Conservation (phyloP, 768 basidiomycete species). For the Pleurotus platypus region DNA sequence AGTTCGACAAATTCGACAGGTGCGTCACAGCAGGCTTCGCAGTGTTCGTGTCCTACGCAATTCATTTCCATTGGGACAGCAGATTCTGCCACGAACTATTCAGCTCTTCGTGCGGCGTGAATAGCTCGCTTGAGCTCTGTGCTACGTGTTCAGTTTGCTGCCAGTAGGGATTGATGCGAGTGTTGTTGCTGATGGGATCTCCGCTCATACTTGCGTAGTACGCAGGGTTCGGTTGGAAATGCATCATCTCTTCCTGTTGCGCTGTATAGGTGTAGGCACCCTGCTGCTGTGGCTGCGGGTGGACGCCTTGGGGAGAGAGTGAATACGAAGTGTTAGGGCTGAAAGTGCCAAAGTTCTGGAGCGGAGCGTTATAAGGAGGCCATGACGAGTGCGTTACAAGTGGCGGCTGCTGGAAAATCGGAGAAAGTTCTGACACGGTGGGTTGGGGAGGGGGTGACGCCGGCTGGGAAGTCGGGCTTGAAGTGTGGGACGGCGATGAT, state of each 20-base stretch:
- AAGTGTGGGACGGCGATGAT: constrained; percentile 38
- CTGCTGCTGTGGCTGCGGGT: constrained; percentile 12
- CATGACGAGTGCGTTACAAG: constrained; percentile 10
- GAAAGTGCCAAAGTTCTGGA: constrained; percentile 4
- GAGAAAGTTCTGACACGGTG: constrained; percentile 11
- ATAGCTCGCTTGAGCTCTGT: neutral
- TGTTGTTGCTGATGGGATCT: constrained; percentile 17
- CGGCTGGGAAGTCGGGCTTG: constrained; percentile 41
- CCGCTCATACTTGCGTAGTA: constrained; percentile 27
- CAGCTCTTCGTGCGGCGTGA: constrained; percentile 26
- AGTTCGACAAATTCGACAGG: neutral
- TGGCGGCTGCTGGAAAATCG: constrained; percentile 12
- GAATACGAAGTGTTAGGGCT: neutral
- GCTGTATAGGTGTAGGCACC: constrained; percentile 13
- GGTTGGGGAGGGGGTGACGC: constrained; percentile 38
- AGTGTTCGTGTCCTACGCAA: neutral
- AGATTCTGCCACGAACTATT: constrained; percentile 47
- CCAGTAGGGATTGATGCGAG: constrained; percentile 21
- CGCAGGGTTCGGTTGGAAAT: constrained; percentile 25
- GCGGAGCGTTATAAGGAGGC: constrained; percentile 13
- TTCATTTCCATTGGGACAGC: constrained; percentile 34
- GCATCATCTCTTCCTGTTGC: constrained; percentile 17
- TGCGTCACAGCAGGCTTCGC: neutral
- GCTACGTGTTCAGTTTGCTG: constrained; percentile 11
- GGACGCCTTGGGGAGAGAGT: neutral